Evolutionary conservation across 164 flowering plant genomes (phyloP).

Genomic region (Euptelea pleiosperma): DNA sequence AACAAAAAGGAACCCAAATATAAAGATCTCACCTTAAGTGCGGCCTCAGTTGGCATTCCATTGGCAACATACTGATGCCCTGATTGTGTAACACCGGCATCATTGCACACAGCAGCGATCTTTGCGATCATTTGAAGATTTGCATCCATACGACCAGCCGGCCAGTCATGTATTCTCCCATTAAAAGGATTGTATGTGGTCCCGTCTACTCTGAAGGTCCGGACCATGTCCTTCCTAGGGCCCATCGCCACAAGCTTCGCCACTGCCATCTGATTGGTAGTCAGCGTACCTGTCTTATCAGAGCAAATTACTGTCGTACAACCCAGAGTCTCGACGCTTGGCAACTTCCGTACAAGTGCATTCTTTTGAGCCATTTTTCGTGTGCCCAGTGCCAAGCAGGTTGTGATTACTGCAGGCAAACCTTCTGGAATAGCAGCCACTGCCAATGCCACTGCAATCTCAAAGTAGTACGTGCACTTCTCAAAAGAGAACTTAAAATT

Average conservation of each 20-base stretch:
- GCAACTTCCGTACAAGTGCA: constrained; percentile 52
- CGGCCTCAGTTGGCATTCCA: constrained; percentile 95
- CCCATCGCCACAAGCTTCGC: constrained; percentile 70
- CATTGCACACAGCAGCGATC: constrained; percentile 74
- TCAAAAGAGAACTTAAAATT: constrained; percentile 56
- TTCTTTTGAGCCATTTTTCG: constrained; percentile 65
- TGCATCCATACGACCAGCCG: constrained; percentile 52
- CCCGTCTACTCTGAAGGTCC: constrained; percentile 62
- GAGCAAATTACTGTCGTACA: constrained; percentile 61
- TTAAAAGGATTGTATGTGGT: constrained; percentile 70
- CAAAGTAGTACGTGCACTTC: constrained; percentile 57
- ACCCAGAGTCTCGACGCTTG: constrained; percentile 60
- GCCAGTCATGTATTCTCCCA: constrained; percentile 69
- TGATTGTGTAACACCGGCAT: constrained; percentile 57
- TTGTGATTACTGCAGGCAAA: constrained; percentile 55
- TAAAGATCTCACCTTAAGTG: constrained; percentile 58
- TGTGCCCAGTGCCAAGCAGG: constrained; percentile 57
- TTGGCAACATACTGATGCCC: constrained; percentile 54
- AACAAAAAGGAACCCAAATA: neutral
- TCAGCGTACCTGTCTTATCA: constrained; percentile 61
- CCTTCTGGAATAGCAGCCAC: constrained; percentile 67
- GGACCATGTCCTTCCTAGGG: constrained; percentile 10
- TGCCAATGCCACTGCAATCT: constrained; percentile 61
- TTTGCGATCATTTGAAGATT: constrained; percentile 78
- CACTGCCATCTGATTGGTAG: constrained; percentile 85